Evolutionary conservation across 331 rosid genomes (phyloP), one percentile per base, ranked within the genome.

Genomic region (Rosa hybrid): DNA sequence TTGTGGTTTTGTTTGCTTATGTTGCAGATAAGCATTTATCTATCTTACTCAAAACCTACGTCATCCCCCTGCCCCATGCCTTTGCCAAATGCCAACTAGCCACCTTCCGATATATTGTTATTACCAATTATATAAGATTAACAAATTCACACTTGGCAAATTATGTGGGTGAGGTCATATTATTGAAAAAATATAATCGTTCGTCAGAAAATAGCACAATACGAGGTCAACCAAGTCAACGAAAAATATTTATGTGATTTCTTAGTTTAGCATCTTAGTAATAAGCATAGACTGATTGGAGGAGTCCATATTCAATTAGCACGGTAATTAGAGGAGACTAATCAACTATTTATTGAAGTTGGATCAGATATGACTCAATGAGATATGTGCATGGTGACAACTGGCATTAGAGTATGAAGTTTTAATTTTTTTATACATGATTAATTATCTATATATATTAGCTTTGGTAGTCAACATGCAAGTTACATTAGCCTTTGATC

Each of bases 221-320:
- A 73, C 84, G 81, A 87, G 89, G 93, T 90, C 93, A 90, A 86
- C 87, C 73, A 80, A 72, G 90, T 86, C 90, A 86, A 83, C 83
- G 1, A 21, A 10, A 21, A 5, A 70, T 70, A 41, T 39, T 39
- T 17, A 38, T 38, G 12, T 64, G 9, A 12, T 12, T 65, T 5
- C 21, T 65, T 62, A 25, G 17, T 25, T 30, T 25, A 27, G 34
- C 34, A 54, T 27, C 69, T 27, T 27, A 63, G 69, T 5, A 14
- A 5, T 12, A 5, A 25, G 41, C 38, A 62, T 25, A 11, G 39
- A 25, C 68, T 62, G 25, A 25, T 5, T 23, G 6, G 68, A 8
- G 64, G 64, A 57, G 30, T n/a, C 30, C 23, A 20, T 56, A 1
- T 6, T 18, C 25, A 18, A 56, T 56, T 11, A n/a, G 41, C 17